Evolutionary conservation across 2,329 filamentous ascomycete species (phyloP), one percentile per base, ranked within the genome.

Genomic region (Chaetomiaceae sp.): DNA sequence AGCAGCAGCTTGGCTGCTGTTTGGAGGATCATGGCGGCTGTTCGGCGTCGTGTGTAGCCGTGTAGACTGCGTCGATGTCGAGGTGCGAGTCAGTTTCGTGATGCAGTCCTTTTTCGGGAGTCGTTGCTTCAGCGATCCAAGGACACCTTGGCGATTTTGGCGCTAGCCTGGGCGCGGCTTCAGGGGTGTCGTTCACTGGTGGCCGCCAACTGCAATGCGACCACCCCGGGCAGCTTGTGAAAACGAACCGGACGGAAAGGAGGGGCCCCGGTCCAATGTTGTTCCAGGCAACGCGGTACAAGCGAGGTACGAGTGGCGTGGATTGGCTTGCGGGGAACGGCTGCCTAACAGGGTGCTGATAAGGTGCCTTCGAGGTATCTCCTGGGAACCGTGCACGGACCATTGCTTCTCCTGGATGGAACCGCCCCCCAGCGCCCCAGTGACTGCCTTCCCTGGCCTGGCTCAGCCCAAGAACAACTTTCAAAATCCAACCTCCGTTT

Each of bases 11-110:
- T 66, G 15, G 66, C 63, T 53, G 76, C 70, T 11, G 72, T 69
- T 54, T 70, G 68, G 57, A 77, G 68, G 33, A 74, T 66, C 75
- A 78, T 77, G 54, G 54, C 66, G 64, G 54, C 37, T 23, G 45
- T 33, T 53, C 29, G 56, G 44, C 59, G 54, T 52, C 40, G 44
- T 48, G 17, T 47, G 51, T 45, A 27, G 48, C 36, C 43, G 38
- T 27, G 39, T 52, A 31, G 50, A 36, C 45, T 52, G 36, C 34
- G 52, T 38, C 34, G 34, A 31, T 31, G 33, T 55, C 22, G 54
- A 47, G 49, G 42, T 51, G 57, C 33, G 36, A 48, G 36, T 25
- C 15, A 20, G 31, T 43, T 40, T 58, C 56, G 40, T 33, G 36
- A 27, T 58, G 49, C 46, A 43, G 53, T 53, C 44, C 48, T 39